Conservation (phyloP, 345 rosid genomes). For the Physaria fendleri region DNA sequence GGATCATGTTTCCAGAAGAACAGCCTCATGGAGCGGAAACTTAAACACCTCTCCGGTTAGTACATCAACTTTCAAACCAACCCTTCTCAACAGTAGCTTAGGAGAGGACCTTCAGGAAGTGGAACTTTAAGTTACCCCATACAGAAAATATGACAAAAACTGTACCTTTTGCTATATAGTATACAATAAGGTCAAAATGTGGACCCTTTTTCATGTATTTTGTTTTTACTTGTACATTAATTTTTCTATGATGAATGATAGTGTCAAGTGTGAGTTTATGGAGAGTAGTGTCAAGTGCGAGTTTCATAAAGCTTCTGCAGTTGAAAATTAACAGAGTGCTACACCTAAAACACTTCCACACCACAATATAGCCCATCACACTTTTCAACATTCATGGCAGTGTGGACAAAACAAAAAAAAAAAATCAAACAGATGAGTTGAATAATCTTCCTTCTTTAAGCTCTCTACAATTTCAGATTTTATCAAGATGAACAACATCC, state of each 20-base stretch:
- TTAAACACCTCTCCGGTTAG: constrained; percentile 23
- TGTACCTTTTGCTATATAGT: constrained; percentile 11
- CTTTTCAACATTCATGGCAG: constrained; percentile 17
- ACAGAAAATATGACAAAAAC: no score
- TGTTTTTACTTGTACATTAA: not conserved
- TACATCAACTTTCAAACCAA: constrained; percentile 12
- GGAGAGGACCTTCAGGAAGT: constrained; percentile 68
- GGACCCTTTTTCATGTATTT: constrained; percentile 10
- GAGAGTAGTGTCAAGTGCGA: constrained; percentile 1
- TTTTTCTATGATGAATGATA: no score
- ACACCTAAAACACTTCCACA: constrained; percentile 29
- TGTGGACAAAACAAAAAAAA: constrained; percentile 20
- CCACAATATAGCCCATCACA: constrained; percentile 15
- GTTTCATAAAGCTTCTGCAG: constrained; percentile 20
- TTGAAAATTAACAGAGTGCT: constrained; percentile 29
- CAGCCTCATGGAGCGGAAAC: constrained; percentile 85
- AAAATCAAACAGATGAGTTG: constrained; percentile 11
- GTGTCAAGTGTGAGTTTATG: no score
- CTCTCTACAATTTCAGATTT: constrained; percentile 19
- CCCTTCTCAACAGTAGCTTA: constrained; percentile 34
- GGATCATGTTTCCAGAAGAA: constrained; percentile 41
- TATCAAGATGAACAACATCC: constrained; percentile 59
- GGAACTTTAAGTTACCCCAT: constrained; percentile 32
- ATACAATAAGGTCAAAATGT: constrained; percentile 24
- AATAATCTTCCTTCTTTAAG: constrained; percentile 7